Evolutionary conservation across 1,139 yeast genomes (phyloP).

Genomic region (Kodamaea alishanica): DNA sequence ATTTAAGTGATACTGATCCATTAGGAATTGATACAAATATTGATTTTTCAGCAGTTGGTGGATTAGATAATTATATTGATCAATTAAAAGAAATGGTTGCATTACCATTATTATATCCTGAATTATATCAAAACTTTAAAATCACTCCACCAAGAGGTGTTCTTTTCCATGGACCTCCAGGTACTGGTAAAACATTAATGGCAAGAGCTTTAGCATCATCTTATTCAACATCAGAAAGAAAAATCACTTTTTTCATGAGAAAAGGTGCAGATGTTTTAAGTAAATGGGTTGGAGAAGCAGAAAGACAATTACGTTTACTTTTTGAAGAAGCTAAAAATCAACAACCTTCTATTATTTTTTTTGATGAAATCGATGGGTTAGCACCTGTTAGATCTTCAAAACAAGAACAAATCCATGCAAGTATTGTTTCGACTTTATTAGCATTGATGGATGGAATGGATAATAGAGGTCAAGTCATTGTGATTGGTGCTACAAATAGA

Average conservation of each 20-base stretch:
- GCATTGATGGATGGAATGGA: conserved; percentile 99
- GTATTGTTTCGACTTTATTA: conserved; percentile 88
- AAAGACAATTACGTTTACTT: conserved; percentile 80
- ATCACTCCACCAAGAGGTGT: conserved; percentile 98
- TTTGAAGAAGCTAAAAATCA: conserved; percentile 96
- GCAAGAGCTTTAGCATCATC: conserved; percentile 97
- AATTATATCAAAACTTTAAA: conserved; percentile 81
- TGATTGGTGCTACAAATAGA: conserved; percentile 96
- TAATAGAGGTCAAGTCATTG: conserved; percentile 91
- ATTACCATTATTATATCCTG: conserved; percentile 88
- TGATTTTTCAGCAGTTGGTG: conserved; percentile 89
- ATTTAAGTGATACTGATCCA: conserved; percentile 90
- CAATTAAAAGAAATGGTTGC: conserved; percentile 98
- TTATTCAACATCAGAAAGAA: conserved; percentile 75
- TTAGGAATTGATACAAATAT: conserved; percentile 90
- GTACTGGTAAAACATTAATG: conserved; percentile 98
- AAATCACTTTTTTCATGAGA: conserved; percentile 95
- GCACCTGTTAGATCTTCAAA: conserved; percentile 97
- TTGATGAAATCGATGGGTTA: conserved; percentile 96
- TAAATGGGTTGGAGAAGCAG: conserved; percentile 99
- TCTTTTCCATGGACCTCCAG: conserved; percentile 98
- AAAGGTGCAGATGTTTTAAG: conserved; percentile 97
- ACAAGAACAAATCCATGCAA: conserved; percentile 97
- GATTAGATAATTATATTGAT: conserved; percentile 82
- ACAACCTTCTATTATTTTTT: conserved; percentile 92